Evolutionary conservation across 2,329 filamentous ascomycete genomes (phyloP), one percentile per base, ranked within the genome.

Genomic region (Fusarium anguioides): DNA sequence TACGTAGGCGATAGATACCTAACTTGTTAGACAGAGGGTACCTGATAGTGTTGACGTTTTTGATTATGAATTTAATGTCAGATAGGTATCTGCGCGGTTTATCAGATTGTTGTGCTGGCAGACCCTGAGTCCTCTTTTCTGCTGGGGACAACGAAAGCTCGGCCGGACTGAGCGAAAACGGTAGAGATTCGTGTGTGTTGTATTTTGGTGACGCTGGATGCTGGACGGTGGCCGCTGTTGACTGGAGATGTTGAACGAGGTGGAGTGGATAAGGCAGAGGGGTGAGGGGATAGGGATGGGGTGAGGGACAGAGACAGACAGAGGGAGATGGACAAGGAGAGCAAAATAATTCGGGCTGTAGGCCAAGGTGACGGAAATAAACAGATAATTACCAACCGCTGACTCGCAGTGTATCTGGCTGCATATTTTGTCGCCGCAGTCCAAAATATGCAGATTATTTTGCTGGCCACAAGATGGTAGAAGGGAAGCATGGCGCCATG

Each of bases 101-200:
- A 51, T 47, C 29, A n/a, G 23, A 20, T 63, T 64, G 60, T 64
- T 64, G 59, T 63, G 60, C 18, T 64, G 59, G 51, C 59, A 46
- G n/a, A n/a, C n/a, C n/a, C 14, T 29, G 21, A 58, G 17, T 31
- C 31, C 42, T 44, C 26, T 40, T 58, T 63, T 63, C 50, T 63
- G 50, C 60, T 63, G 44, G 59, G 60, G 60, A 63, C 59, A 64
- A 64, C 59, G 44, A 63, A 63, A 58, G 37, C 50, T 42, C 39
- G 39, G 33, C 36, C 50, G 29, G 37, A 27, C 8, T 47, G 57
- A 46, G 60, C 37, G 60, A 63, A 64, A 63, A 64, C 59, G 40
- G 58, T 55, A 49, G 56, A 60, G 42, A 63, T 20, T 44, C 48
- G 33, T 63, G 20, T 63, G 57, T 52, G 60, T 64, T 63, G 60